Conservation (phyloP, 2,329 filamentous ascomycete genomes). For the Bipolaris oryzae region DNA sequence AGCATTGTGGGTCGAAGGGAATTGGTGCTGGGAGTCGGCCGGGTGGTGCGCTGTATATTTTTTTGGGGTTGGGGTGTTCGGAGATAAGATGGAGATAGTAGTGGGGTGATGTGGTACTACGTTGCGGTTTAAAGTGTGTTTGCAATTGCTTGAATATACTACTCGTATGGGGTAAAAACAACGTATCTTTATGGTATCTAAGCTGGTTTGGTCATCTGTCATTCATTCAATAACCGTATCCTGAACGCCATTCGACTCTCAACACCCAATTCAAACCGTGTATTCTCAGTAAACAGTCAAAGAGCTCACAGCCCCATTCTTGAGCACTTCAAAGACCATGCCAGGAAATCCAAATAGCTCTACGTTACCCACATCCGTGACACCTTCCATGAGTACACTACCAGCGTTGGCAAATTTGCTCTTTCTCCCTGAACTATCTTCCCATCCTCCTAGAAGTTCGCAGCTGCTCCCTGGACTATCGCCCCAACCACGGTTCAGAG, state of each 20-base stretch:
- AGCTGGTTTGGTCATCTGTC: background rate
- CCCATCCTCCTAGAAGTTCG: slow-evolving; percentile 69
- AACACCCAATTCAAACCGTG: background rate
- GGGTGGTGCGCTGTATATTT: slow-evolving; percentile 16
- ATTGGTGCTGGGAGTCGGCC: slow-evolving; percentile 6
- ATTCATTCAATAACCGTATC: background rate
- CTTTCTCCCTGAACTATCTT: slow-evolving; percentile 62
- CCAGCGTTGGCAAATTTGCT: slow-evolving; percentile 43
- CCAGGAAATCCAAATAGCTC: slow-evolving; percentile 94
- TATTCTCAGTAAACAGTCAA: slow-evolving; percentile 80
- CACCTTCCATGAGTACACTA: slow-evolving; percentile 51
- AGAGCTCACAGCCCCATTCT: slow-evolving; percentile 87
- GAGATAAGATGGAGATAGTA: slow-evolving; percentile 19
- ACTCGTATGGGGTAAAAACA: background rate
- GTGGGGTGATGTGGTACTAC: too few species aligned
- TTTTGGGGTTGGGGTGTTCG: slow-evolving; percentile 13
- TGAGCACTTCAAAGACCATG: slow-evolving; percentile 91
- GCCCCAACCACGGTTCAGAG: slow-evolving; percentile 87
- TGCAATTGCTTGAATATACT: background rate
- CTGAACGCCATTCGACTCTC: background rate
- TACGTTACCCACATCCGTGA: slow-evolving; percentile 69
- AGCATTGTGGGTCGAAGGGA: slow-evolving; percentile 38
- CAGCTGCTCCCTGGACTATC: slow-evolving; percentile 90
- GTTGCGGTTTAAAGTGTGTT: background rate
- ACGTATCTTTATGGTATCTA: background rate